Base-by-base conservation (phyloP, 192 early-diverging fungal genomes). In the Podila epicladia region DNA sequence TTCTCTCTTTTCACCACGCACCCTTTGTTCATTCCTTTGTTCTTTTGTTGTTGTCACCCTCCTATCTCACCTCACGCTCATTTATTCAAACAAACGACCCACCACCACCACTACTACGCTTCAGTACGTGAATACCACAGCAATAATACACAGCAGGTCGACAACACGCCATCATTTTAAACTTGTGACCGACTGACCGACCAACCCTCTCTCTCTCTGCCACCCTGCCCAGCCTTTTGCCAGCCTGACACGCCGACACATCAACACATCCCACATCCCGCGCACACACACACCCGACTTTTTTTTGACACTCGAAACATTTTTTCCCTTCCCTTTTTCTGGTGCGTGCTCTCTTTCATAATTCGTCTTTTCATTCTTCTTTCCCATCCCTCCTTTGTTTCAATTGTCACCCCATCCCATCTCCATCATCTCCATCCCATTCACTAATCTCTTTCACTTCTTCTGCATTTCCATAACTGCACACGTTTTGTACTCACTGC, bases 361-460 rank as follows among this genome's bases (percentile, higher is more conserved):
- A 31, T 45, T 45, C 32, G 13, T 67, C 65, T 33, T 53, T 29
- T 66, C 22, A 45, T 45, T 32, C 15, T 37, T 45, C 38, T 55
- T 13, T 49, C 53, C 19, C 62, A 55, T 53, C 58, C 15, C 61
- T 50, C n/a, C 31, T 24, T 49, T 22, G 22, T 48, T 50, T 48
- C 69, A 63, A 31, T 20, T 66, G 12, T 50, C 53, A 35, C 61
- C 45, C 60, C 19, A 63, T 35, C 28, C 57, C 19, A 57, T 48
- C 61, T 12, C 29, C 13, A 4, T 64, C 19, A 26, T 57, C 15
- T 58, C 3, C 24, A 58, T 4, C 12, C 28, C 32, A 45, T 9
- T 64, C 35, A 22, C 32, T 45, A 22, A 24, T 45, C 62, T 37
- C 61, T 63, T 0, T n/a, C 35, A 9, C 48, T 61, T 29, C 50